Evolutionary conservation across 441 rosid species (phyloP).

Genomic region (Eugenia klotzschiana): DNA sequence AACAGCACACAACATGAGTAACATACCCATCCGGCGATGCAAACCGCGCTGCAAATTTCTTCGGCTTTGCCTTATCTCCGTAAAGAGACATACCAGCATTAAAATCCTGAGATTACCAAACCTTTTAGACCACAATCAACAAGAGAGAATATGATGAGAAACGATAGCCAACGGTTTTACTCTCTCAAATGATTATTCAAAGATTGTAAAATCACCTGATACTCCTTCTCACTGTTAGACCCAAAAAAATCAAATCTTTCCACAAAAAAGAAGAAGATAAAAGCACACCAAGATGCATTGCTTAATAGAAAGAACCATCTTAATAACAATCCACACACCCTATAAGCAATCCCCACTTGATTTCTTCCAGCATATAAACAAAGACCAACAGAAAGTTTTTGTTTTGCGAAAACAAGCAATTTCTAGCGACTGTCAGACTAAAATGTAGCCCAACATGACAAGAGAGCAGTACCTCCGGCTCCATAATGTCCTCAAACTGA

Average conservation of each 20-base stretch:
- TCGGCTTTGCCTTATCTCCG: constrained; percentile 86
- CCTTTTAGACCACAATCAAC: background rate
- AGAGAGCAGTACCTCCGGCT: constrained; percentile 55
- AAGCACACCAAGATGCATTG: background rate
- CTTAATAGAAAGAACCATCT: background rate
- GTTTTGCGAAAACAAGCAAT: background rate
- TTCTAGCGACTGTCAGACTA: background rate
- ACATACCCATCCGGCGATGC: constrained; percentile 74
- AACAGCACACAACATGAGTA: background rate
- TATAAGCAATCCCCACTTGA: background rate
- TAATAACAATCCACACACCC: background rate
- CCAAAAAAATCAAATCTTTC: background rate
- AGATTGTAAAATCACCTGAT: background rate
- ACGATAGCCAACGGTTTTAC: background rate
- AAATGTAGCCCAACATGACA: background rate
- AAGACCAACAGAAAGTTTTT: background rate
- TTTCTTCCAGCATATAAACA: background rate
- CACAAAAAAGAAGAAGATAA: background rate
- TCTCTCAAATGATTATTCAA: background rate
- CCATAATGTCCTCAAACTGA: constrained; percentile 59
- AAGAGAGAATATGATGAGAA: background rate
- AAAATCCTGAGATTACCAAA: constrained; percentile 43
- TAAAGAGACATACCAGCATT: constrained; percentile 73
- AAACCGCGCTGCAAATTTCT: constrained; percentile 72
- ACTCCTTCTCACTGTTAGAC: background rate